Conservation (phyloP, 345 rosid species). For the Eutrema japonicum region DNA sequence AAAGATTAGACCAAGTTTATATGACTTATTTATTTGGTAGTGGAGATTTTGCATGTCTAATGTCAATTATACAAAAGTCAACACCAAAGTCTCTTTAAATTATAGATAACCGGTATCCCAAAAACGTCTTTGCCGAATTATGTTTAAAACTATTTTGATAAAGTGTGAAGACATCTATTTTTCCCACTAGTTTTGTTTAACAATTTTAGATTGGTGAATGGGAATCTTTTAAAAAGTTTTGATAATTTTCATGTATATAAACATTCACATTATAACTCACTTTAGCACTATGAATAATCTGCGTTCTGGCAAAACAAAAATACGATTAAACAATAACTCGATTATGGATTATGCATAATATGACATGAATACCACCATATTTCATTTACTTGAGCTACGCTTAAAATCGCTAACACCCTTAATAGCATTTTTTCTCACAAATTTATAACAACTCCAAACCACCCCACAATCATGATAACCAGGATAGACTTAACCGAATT, state of each 20-base stretch:
- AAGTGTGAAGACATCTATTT: neutral
- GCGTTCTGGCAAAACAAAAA: neutral
- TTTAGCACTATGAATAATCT: neutral
- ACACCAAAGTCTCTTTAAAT: constrained; percentile 1
- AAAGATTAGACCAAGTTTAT: neutral
- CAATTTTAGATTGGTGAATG: neutral
- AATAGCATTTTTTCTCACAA: neutral
- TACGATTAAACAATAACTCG: neutral
- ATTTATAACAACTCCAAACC: constrained; percentile 5
- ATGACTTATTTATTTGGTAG: constrained; percentile 22
- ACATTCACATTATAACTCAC: neutral
- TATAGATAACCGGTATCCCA: neutral
- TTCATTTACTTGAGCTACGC: neutral
- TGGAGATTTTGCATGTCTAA: constrained; percentile 42
- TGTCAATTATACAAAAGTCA: constrained; percentile 36
- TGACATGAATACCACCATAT: neutral
- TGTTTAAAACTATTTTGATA: neutral
- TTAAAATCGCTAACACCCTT: neutral
- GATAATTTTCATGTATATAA: neutral
- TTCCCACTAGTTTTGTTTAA: neutral
- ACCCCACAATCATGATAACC: constrained; percentile 36
- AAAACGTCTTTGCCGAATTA: neutral
- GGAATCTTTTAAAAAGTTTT: neutral
- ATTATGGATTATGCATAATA: constrained; percentile 2
- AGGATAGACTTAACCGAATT: constrained; percentile 28